These are phyloP conservation scores for Isoetes taiwanensis DNA, from an alignment of 75 land plant genomes.

Conservation along the genomic window DNA sequence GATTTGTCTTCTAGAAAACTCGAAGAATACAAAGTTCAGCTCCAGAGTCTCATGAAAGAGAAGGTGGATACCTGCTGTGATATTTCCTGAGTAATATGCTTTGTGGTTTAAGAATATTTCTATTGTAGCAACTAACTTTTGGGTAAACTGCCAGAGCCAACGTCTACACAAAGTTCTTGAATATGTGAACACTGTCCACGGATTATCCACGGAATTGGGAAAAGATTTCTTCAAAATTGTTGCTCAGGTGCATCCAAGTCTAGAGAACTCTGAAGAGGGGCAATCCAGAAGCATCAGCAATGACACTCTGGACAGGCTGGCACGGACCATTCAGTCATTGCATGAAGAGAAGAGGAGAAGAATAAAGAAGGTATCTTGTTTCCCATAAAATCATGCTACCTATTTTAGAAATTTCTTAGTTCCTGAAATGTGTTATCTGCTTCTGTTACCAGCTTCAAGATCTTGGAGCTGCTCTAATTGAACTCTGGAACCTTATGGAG, in stretches of 20 bases:
- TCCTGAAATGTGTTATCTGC: not conserved
- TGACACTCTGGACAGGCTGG: constrained; percentile 45
- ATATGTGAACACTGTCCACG: not conserved
- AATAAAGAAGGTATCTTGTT: constrained; percentile 47
- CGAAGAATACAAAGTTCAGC: constrained; percentile 45
- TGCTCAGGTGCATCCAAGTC: not conserved
- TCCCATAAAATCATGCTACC: no score
- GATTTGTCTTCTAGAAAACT: constrained; percentile 57
- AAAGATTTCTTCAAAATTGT: not conserved
- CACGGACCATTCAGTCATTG: constrained; percentile 25
- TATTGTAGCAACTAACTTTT: no score
- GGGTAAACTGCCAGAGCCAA: no score
- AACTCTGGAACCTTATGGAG: constrained; percentile 3
- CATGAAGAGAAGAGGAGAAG: constrained; percentile 45
- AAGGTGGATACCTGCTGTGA: constrained; percentile 51
- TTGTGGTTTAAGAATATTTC: no score
- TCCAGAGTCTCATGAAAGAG: constrained; percentile 61
- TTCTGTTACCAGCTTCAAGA: constrained; percentile 6
- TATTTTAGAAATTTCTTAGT: no score
- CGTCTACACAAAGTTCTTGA: not conserved
- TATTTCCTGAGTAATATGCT: no score
- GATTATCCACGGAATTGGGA: not conserved
- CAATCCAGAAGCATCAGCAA: constrained; percentile 47
- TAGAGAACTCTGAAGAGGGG: not conserved
- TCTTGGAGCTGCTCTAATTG: not conserved